Base-by-base conservation (phyloP, 2,329 filamentous ascomycete species). In the Cadophora luteo-olivacea region DNA sequence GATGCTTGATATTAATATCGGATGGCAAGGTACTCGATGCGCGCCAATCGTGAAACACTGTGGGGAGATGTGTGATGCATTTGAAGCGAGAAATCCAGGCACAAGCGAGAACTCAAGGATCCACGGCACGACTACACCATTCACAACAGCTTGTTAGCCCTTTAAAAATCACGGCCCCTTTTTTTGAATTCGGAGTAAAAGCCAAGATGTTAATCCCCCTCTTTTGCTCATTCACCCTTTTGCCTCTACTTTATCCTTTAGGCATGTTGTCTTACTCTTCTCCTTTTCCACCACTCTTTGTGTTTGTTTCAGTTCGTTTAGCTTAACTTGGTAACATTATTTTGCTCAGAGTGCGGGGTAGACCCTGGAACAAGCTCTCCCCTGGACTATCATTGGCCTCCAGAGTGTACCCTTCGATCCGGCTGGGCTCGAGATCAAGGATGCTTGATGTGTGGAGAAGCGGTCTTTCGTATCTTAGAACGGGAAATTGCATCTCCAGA, bases 31-130 rank as follows among this genome's bases (percentile, higher is more conserved):
- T 58, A 41, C 12, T 58, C 16, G 55, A 58, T 38, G 55, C 55
- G 55, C 32, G 33, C 55, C 55, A 41, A 58, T 58, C 55, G 55
- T 58, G 55, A 38, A 57, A 58, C 55, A 38, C 2, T 24, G 55
- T 24, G 55, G n/a, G 33, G 32, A 38, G 29, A 58, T 19, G 25
- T 12, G 25, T 12, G 6, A 8, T 22, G 29, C 12, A 55, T 38
- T n/a, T 38, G 32, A 38, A 58, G 19, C 55, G 55, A 58, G 33
- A 22, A 24, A 57, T 6, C 33, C 29, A 57, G 32, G 54, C 29
- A 57, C 54, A 57, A 57, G 54, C 54, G 54, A 57, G 29, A 57
- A 45, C 19, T 24, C 1, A 32, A 0, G 25, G 32, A 33, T 22
- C 4, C 32, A 24, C 7, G 32, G n/a, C 32, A 49, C 45, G n/a